These are phyloP conservation scores for Acanthamoeba lenticulata DNA, from an alignment of 208 protist species.

Conservation along the genomic window DNA sequence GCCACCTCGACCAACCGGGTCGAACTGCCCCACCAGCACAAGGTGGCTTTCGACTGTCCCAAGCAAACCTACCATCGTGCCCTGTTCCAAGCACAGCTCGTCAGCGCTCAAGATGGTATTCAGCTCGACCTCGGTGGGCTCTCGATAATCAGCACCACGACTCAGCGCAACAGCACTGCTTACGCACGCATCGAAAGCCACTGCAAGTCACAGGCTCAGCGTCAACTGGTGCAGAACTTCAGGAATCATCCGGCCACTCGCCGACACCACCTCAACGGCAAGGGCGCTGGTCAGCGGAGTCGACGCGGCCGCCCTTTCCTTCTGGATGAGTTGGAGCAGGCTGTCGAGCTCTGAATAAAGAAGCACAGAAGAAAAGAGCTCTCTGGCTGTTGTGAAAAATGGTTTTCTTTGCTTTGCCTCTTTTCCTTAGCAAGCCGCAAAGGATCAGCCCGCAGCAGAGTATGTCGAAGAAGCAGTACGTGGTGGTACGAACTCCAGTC, in stretches of 20 bases:
- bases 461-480: too few relatives aligned
- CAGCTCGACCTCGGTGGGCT: not conserved
- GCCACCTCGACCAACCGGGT: too few relatives aligned
- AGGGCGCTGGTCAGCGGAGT: not conserved
- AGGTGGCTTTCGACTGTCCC: not conserved
- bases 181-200: not conserved
- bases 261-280: not conserved
- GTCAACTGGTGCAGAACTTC: not conserved
- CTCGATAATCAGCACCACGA: not conserved
- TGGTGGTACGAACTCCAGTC: too few relatives aligned
- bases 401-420: too few relatives aligned
- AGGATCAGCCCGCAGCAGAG: too few relatives aligned
- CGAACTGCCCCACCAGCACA: not conserved
- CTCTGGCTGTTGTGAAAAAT: too few relatives aligned
- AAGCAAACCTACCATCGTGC: not conserved
- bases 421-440: too few relatives aligned
- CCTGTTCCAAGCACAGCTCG: not conserved
- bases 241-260: not conserved
- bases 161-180: not conserved
- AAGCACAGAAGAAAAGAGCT: too few relatives aligned
- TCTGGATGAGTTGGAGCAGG: not conserved
- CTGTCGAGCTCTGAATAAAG: too few relatives aligned
- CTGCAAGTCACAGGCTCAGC: too few relatives aligned
- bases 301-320: not conserved
- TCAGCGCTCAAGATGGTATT: not conserved